Evolutionary conservation across 768 basidiomycete species (phyloP), one percentile per base, ranked within the genome.

Genomic region (Lactifluus hygrophoroides): DNA sequence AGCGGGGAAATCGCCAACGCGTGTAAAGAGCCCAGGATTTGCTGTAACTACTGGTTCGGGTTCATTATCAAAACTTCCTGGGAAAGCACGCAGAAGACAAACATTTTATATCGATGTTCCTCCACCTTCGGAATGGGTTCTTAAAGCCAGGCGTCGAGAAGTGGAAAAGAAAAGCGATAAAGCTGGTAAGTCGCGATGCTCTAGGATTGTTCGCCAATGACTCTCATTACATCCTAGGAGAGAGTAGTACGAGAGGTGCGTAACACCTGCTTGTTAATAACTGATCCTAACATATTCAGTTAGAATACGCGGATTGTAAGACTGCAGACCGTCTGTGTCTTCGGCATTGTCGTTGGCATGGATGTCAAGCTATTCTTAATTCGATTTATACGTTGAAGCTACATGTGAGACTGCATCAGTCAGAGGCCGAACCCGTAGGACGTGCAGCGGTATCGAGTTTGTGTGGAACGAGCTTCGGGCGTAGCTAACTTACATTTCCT

Each of bases 301-400:
- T 55, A 60, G 58, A 60, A 60, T 60, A 60, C 48, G 43, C 47
- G 47, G 53, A 17, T 32, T 46, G 32, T 60, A 48, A 60, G 21
- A 54, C 56, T 51, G 42, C 42, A 32, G 55, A 55, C 45, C 54
- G 58, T 55, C 54, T 60, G 19, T 55, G 58, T 51, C 58, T 35
- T 19, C 58, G 58, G 14, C 47, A 16, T 21, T 60, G 58, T 55
- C 54, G 56, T 44, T 60, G 58, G 58, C 30, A 11, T 50, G 58
- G 58, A 11, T 60, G 58, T 32, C 58, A 60, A 50, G 58, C 58
- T 32, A 28, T 60, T 51, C 58, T 60, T 51, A 60, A 60, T 55
- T 60, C 58, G 17, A 60, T 60, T 7, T 60, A 45, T 50, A 10
- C 58, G 44, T 55, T 60, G 58, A 60, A 60, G 54, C 48, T 45